Conservation (phyloP, 805 yeast species). For the Wickerhamiella domercqiae region DNA sequence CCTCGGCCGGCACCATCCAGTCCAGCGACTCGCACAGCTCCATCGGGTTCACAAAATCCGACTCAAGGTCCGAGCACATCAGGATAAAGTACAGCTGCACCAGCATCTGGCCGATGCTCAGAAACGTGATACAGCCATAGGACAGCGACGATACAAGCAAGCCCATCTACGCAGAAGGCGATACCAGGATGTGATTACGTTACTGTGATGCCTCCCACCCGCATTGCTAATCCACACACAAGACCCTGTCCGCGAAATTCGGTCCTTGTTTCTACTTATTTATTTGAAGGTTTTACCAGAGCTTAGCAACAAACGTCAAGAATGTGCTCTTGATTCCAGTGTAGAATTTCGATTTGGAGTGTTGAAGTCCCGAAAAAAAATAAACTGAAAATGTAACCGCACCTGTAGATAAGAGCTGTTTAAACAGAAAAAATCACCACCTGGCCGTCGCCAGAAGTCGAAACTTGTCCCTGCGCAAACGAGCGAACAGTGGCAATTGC, state of each 20-base stretch:
- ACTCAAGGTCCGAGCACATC: conserved; percentile 26
- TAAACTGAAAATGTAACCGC: too few relatives aligned
- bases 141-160: conserved; percentile 11
- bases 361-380: too few relatives aligned
- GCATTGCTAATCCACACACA: too few relatives aligned
- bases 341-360: too few relatives aligned
- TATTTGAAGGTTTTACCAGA: too few relatives aligned
- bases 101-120: conserved; percentile 16
- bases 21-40: conserved; percentile 89
- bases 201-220: too few relatives aligned
- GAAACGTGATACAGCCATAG: conserved; percentile 13
- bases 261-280: too few relatives aligned
- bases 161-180: not conserved
- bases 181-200: not conserved
- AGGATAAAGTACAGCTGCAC: conserved; percentile 18
- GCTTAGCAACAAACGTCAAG: too few relatives aligned
- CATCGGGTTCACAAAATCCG: conserved; percentile 94
- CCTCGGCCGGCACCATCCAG: conserved; percentile 52
- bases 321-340: too few relatives aligned
- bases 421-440: conserved; percentile 59
- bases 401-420: too few relatives aligned
- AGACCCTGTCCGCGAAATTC: too few relatives aligned
- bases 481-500: conserved; percentile 51
- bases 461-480: conserved; percentile 34
- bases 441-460: conserved; percentile 84